Evolutionary conservation across 176 grass and related monocot species (phyloP), one percentile per base, ranked within the genome.

Genomic region (Triticum timopheevii): DNA sequence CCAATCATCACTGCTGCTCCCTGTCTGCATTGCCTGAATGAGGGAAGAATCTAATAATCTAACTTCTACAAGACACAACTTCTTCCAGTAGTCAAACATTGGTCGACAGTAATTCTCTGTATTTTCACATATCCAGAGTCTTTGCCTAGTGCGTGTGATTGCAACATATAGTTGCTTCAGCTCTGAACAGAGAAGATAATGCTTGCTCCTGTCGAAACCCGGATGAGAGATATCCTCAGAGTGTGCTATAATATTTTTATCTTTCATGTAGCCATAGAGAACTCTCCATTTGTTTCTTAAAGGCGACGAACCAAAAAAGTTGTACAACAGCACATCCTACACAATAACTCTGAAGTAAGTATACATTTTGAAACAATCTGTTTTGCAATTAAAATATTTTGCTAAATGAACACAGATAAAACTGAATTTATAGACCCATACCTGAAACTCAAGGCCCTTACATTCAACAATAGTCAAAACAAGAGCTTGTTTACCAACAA

Each of bases 161-260:
- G 93, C 95, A 13, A 98, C 95, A 95, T 98, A 98, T 0, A 98
- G 85, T 76, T 98, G 95, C 91, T 98, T 98, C 69, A 98, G 85
- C 83, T 98, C 95, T 68, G 93, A 98, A 82, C 93, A 98, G 58
- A 98, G 85, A 38, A 95, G 87, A 92, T 85, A 79, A 80, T 95
- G 91, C 59, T 65, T 84, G 56, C 90, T 87, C 50, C 76, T 81
- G 24, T 95, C 85, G 3, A 98, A 98, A 61, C 17, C 80, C 0
- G 91, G 89, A 90, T 87, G 89, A 4, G 91, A 75, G 5, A 62
- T 80, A 16, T 83, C 83, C 67, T 86, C 76, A 34, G 82, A 93
- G 13, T 77, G 44, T 75, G 80, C 77, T 45, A 84, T 58, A 36
- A 93, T 79, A 64, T 80, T 35, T 83, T 85, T 84, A 2, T 34